Evolutionary conservation across 345 rosid genomes (phyloP).

Genomic region (Dipteronia sinensis): DNA sequence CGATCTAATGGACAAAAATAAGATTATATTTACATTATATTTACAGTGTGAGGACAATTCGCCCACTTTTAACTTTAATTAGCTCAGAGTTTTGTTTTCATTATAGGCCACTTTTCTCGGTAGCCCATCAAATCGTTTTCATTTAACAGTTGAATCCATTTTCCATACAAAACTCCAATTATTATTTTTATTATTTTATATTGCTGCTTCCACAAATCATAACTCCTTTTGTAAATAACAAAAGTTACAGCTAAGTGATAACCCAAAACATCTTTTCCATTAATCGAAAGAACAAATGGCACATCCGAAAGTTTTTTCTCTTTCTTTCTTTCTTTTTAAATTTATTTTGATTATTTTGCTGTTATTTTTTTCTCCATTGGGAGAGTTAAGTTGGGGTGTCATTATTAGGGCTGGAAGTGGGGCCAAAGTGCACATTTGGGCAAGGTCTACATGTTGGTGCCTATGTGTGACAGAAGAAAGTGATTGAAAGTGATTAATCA

Average conservation of each 20-base stretch:
- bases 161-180: background rate
- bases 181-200: background rate
- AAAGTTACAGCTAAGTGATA: constrained; percentile 13
- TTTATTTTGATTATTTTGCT: background rate
- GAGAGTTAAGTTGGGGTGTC: constrained; percentile 38
- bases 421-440: constrained; percentile 40
- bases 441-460: constrained; percentile 69
- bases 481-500: constrained; percentile 37
- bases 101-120: background rate
- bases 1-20: no score
- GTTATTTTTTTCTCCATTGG: background rate
- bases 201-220: constrained; percentile 10
- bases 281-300: background rate
- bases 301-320: background rate
- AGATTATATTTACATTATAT: no score
- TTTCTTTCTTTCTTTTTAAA: background rate
- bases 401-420: constrained; percentile 44
- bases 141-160: constrained; percentile 2
- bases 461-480: constrained; percentile 47
- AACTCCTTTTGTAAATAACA: background rate
- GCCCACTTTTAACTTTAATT: no score
- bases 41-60: no score
- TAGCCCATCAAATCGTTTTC: constrained; percentile 22
- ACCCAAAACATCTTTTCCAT: constrained; percentile 13
- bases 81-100: constrained; percentile 11